A percentile compares a stretch with the other conserved stretches of the same genome.
Conservation (phyloP, 1,284 basidiomycete genomes). For the Papiliotrema laurentii region DNA sequence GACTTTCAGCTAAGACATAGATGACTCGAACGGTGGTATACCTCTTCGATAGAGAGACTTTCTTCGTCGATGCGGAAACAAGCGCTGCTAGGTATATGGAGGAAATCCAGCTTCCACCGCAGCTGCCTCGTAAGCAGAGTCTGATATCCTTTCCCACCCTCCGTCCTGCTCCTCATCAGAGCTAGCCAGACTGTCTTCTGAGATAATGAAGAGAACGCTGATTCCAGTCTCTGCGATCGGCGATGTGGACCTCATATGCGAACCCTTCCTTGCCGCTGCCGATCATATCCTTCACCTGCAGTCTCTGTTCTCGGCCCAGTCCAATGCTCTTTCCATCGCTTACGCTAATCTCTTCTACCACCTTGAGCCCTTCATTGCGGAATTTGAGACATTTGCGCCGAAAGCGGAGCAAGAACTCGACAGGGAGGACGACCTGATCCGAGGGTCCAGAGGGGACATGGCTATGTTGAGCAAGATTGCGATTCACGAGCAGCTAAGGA, state of each 20-base stretch:
- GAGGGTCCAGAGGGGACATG: constrained; percentile 35
- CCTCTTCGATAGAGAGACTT: constrained; percentile 42
- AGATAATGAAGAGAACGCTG: background rate
- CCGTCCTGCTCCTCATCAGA: background rate
- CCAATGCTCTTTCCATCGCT: constrained; percentile 36
- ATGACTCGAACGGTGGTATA: constrained; percentile 17
- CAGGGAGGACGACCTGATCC: constrained; percentile 29
- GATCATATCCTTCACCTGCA: constrained; percentile 41
- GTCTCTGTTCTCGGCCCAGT: constrained; percentile 39
- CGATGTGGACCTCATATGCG: constrained; percentile 23
- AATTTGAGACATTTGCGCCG: constrained; percentile 30
- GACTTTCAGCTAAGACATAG: constrained; percentile 1
- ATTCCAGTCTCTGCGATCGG: constrained; percentile 8
- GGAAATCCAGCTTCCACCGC: constrained; percentile 33
- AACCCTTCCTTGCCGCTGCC: constrained; percentile 37
- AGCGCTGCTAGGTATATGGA: constrained; percentile 37
- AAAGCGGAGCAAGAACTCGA: constrained; percentile 31
- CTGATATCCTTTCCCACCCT: background rate
- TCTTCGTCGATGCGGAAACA: constrained; percentile 39
- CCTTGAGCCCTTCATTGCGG: constrained; percentile 32
- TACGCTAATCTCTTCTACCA: constrained; percentile 40
- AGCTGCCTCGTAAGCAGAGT: constrained; percentile 27
- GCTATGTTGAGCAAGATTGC: constrained; percentile 35
- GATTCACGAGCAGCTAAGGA: constrained; percentile 35
- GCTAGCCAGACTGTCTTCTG: background rate